These are phyloP conservation scores for Babesia gibsoni DNA, from an alignment of 169 alveolate species.

Conservation along the genomic window DNA sequence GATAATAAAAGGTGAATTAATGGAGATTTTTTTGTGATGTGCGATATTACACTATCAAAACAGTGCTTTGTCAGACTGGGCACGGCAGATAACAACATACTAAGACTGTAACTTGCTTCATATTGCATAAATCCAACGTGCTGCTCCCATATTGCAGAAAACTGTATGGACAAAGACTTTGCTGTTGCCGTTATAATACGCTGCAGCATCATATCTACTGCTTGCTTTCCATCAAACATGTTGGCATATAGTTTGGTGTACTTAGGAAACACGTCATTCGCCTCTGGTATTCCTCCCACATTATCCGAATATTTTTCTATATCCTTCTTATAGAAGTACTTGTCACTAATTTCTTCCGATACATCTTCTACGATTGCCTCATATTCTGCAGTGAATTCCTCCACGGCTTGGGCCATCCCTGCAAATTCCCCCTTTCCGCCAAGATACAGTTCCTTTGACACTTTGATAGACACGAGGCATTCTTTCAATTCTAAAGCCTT, in stretches of 20 bases:
- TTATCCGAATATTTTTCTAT: background rate
- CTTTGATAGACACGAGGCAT: background rate
- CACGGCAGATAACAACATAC: no score
- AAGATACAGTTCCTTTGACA: background rate
- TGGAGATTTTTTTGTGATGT: no score
- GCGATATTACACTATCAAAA: background rate
- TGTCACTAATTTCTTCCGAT: conserved; percentile 8
- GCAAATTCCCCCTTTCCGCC: background rate
- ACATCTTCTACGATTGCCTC: conserved; percentile 29
- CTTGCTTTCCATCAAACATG: background rate
- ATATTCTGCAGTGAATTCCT: conserved; percentile 11
- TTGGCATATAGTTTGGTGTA: background rate
- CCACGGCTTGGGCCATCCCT: conserved; percentile 21
- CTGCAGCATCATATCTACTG: background rate
- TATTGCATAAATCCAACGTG: no score
- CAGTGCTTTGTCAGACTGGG: background rate
- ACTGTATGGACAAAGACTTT: background rate
- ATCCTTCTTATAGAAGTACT: background rate
- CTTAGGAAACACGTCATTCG: background rate
- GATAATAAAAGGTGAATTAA: no score
- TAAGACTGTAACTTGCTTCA: no score
- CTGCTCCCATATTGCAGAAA: conserved; percentile 10
- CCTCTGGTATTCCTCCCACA: background rate
- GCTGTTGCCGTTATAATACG: background rate
- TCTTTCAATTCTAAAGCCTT: background rate